Conservation (phyloP, 2,329 filamentous ascomycete genomes). For the Pleoardoris graminearum region DNA sequence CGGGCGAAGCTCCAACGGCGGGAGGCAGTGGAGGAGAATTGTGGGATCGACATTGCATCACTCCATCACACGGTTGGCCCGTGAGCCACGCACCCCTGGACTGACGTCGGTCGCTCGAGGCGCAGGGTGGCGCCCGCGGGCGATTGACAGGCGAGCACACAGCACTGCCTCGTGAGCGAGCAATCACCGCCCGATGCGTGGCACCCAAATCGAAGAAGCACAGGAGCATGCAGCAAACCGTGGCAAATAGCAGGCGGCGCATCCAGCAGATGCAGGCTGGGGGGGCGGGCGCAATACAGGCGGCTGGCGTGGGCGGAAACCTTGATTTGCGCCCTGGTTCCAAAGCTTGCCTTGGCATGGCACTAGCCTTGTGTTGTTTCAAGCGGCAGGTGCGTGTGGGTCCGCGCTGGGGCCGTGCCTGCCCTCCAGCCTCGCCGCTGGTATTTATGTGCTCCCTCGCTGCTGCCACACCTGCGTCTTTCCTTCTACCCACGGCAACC, state of each 20-base stretch:
- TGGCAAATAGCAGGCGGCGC: neutral
- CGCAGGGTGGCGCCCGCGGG: conserved; percentile 3
- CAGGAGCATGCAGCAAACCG: too few species aligned
- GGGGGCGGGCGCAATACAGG: conserved; percentile 1
- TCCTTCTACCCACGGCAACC: neutral
- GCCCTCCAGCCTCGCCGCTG: conserved; percentile 2
- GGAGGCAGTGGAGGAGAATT: neutral
- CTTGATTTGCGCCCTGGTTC: neutral
- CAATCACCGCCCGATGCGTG: conserved; percentile 1
- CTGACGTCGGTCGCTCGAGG: conserved; percentile 4
- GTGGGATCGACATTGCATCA: too few species aligned
- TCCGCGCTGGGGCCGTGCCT: conserved; percentile 1
- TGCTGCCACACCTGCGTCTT: conserved; percentile 1
- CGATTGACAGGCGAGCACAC: neutral
- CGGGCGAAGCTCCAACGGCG: neutral
- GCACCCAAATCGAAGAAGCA: neutral
- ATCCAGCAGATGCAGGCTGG: neutral
- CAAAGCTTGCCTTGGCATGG: too few species aligned
- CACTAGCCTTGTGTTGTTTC: conserved; percentile 9
- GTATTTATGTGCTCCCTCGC: conserved; percentile 6
- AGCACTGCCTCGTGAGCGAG: neutral
- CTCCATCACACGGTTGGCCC: too few species aligned
- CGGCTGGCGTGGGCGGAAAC: neutral
- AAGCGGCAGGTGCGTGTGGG: conserved; percentile 5
- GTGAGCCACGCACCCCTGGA: neutral